phyloP scores from a whole-genome alignment of 306 rosid genomes.

The Vigna nakashimae region DNA sequence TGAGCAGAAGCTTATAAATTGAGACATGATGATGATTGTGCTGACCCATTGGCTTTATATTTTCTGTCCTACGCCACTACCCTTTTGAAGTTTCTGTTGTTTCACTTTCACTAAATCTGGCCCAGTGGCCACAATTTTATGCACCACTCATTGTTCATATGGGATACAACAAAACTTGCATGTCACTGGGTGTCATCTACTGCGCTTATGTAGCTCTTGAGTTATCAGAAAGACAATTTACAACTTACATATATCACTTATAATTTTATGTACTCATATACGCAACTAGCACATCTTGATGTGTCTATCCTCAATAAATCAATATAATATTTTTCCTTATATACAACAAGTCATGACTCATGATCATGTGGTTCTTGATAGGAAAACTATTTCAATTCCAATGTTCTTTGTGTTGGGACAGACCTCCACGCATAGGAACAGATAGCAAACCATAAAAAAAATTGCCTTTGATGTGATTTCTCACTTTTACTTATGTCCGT shows the following conservation, averaged over 20 bases:
- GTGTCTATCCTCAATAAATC: background rate
- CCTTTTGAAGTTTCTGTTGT: constrained; percentile 34
- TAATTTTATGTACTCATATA: constrained; percentile 11
- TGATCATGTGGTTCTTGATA: constrained; percentile 15
- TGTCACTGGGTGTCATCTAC: constrained; percentile 41
- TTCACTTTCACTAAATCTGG: constrained; percentile 41
- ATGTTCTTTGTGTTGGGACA: background rate
- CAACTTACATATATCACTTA: background rate
- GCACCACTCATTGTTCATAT: constrained; percentile 41
- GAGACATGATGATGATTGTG: constrained; percentile 36
- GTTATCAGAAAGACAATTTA: constrained; percentile 34
- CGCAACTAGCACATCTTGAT: background rate
- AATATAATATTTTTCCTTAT: constrained; percentile 2
- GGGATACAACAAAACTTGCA: constrained; percentile 36
- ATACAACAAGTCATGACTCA: background rate
- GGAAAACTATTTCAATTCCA: background rate
- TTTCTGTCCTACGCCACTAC: background rate
- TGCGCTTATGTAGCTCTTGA: constrained; percentile 37
- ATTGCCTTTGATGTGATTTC: background rate
- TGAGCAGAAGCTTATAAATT: constrained; percentile 7
- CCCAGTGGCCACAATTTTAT: constrained; percentile 34
- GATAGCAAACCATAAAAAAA: background rate
- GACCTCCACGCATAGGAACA: background rate
- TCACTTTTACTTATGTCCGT: background rate
- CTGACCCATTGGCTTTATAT: constrained; percentile 33